Conservation (phyloP, 2,329 filamentous ascomycete genomes). For the Knufia petricola region DNA sequence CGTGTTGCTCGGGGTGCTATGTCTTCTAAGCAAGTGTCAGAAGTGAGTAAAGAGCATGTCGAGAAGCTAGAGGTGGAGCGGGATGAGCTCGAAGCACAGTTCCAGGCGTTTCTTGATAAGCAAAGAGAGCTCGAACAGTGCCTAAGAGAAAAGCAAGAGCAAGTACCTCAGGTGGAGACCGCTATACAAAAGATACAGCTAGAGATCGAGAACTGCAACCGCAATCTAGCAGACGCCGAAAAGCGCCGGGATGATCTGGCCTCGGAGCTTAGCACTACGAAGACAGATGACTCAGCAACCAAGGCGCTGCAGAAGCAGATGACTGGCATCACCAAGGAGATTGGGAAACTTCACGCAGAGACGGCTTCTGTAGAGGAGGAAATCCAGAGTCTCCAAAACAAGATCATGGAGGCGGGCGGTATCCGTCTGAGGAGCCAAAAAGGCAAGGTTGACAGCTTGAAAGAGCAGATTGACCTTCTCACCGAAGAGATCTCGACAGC, state of each 20-base stretch:
- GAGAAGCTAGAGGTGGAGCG: constrained; percentile 76
- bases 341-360: constrained; percentile 69
- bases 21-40: constrained; percentile 89
- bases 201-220: constrained; percentile 77
- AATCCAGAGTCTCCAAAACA: constrained; percentile 85
- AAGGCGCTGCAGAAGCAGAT: constrained; percentile 69
- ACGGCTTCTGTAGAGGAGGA: constrained; percentile 86
- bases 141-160: constrained; percentile 61
- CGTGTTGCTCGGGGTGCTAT: constrained; percentile 86
- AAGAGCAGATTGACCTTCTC: constrained; percentile 71
- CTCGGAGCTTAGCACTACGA: constrained; percentile 70
- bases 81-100: constrained; percentile 72
- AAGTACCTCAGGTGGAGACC: constrained; percentile 77
- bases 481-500: constrained; percentile 75
- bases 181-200: constrained; percentile 83
- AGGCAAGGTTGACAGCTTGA: constrained; percentile 78
- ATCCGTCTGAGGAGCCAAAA: constrained; percentile 85
- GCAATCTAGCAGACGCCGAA: constrained; percentile 74
- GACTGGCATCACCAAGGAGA: constrained; percentile 61
- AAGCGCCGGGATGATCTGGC: constrained; percentile 76
- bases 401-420: constrained; percentile 97
- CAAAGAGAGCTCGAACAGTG: constrained; percentile 68
- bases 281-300: constrained; percentile 67
- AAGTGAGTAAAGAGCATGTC: constrained; percentile 81
- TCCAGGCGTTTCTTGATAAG: constrained; percentile 74